phyloP scores from a whole-genome alignment of 73 alveolate genomes.

The Symbiodinium natans region DNA sequence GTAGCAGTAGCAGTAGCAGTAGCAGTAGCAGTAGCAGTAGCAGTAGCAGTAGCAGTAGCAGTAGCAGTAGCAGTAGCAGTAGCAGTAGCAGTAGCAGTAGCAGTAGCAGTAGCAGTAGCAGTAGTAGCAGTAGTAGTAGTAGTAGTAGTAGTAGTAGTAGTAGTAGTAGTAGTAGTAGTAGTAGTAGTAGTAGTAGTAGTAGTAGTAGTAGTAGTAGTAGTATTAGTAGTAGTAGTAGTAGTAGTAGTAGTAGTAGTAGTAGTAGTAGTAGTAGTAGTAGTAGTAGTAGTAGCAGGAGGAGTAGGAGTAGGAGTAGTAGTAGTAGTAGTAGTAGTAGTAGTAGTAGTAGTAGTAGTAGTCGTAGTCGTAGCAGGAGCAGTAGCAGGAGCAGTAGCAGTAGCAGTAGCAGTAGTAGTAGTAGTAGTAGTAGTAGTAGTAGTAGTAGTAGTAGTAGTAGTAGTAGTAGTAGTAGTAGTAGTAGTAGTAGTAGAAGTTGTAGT shows the following conservation, averaged over 20 bases:
- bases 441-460: slow-evolving; percentile 2
- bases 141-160: not conserved
- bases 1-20: no score
- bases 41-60: no score
- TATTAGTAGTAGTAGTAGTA: no score
- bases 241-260: not conserved
- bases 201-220: no score
- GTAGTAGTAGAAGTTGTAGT: not conserved
- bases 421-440: slow-evolving; percentile 2
- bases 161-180: not conserved
- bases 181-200: slow-evolving; percentile 2
- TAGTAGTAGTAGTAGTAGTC: no score
- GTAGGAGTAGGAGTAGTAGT: no score
- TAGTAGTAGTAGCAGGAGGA: no score
- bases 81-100: no score
- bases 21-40: no score
- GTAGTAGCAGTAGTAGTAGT: no score
- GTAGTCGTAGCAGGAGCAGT: not conserved
- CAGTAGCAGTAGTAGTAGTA: not conserved
- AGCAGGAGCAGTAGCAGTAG: not conserved
- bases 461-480: not conserved
- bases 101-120: no score
- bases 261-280: not conserved
- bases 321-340: not conserved
- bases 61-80: no score